These are phyloP conservation scores for Penicillium mononematosum DNA, from an alignment of 495 filamentous ascomycete species.

Conservation along the genomic window DNA sequence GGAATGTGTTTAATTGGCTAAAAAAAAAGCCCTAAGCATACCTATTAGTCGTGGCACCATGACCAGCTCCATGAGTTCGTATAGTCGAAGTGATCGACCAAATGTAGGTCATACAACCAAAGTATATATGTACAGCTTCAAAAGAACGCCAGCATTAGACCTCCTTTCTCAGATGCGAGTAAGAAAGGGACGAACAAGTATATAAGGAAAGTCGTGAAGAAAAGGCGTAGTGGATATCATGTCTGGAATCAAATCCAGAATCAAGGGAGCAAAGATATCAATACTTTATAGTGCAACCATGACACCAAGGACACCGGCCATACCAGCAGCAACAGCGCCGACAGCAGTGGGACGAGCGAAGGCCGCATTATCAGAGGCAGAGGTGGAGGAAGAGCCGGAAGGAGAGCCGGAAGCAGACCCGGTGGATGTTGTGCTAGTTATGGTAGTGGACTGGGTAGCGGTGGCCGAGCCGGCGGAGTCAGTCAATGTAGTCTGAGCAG, in stretches of 20 bases:
- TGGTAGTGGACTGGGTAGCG: slow-evolving; percentile 19
- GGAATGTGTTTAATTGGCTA: not conserved
- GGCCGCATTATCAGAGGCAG: slow-evolving; percentile 19
- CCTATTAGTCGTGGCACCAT: not conserved
- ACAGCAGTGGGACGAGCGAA: slow-evolving; percentile 23
- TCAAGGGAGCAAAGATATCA: not conserved
- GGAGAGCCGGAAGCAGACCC: slow-evolving; percentile 15
- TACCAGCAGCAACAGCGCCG: slow-evolving; percentile 24
- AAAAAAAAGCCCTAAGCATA: not conserved
- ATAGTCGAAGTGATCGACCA: not conserved
- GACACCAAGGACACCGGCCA: slow-evolving; percentile 38
- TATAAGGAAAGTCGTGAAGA: slow-evolving; percentile 23
- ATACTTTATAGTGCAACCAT: slow-evolving; percentile 39
- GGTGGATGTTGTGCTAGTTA: slow-evolving; percentile 15
- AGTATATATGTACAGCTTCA: slow-evolving; percentile 14
- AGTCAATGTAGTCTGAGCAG: slow-evolving; percentile 21
- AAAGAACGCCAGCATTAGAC: slow-evolving; percentile 14
- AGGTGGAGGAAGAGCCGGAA: slow-evolving; percentile 12
- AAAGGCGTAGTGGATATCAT: slow-evolving; percentile 6
- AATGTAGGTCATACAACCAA: not conserved
- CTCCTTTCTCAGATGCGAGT: not conserved
- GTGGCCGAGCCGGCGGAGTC: slow-evolving; percentile 18
- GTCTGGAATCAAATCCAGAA: slow-evolving; percentile 3
- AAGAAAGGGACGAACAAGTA: not conserved
- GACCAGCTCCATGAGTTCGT: not conserved